Conservation (phyloP, 2,329 filamentous ascomycete genomes). For the Lecanicillium sp. region DNA sequence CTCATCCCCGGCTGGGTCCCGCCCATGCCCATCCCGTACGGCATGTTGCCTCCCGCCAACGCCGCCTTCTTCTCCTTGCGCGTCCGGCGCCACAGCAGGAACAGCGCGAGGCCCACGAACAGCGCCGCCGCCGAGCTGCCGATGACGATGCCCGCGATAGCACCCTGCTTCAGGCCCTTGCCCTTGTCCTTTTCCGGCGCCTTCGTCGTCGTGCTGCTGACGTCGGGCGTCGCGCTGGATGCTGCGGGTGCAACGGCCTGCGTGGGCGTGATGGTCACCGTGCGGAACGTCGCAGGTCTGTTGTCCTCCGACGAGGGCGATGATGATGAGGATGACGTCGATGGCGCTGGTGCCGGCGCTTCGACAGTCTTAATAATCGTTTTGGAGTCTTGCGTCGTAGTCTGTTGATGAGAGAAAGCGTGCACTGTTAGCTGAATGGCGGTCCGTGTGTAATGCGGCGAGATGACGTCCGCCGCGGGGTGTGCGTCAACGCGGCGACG, state of each 20-base stretch:
- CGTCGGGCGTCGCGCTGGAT: neutral
- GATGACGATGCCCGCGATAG: conserved; percentile 5
- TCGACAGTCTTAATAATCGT: conserved; percentile 1
- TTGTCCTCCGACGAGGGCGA: no score
- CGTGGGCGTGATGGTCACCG: neutral
- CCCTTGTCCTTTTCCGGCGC: neutral
- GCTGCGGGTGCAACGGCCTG: neutral
- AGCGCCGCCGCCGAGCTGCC: conserved; percentile 6
- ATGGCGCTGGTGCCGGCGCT: neutral
- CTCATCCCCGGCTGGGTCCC: no score
- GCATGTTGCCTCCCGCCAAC: neutral
- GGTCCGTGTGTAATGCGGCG: no score
- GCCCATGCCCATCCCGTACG: no score
- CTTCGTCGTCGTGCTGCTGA: no score
- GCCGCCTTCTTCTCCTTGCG: neutral
- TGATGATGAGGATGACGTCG: no score
- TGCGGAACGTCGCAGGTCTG: neutral
- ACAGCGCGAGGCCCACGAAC: neutral
- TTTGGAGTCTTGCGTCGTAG: neutral
- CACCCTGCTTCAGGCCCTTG: neutral
- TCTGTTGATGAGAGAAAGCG: no score
- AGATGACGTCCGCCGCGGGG: no score
- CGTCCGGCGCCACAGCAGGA: conserved; percentile 3
- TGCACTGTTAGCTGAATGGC: no score
- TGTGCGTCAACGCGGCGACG: no score